These are phyloP conservation scores for Penicillium pancosmium DNA, from an alignment of 495 filamentous ascomycete genomes.

Conservation along the genomic window DNA sequence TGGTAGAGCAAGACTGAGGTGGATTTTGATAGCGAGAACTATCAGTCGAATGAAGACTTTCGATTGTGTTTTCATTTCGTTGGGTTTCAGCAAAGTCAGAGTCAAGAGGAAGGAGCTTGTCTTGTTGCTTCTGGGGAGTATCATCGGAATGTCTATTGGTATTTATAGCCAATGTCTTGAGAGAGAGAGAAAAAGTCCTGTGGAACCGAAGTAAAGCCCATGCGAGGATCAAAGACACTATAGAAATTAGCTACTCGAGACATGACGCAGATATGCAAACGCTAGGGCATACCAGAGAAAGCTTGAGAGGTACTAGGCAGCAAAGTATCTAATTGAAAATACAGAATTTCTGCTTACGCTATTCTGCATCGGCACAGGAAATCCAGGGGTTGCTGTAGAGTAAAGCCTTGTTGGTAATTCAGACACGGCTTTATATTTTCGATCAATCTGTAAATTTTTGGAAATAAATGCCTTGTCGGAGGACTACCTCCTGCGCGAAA, in stretches of 20 bases:
- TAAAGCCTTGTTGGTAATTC: too few species aligned
- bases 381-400: too few species aligned
- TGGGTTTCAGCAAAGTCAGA: neutral
- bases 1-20: neutral
- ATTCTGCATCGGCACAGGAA: neutral
- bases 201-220: neutral
- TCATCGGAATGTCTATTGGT: neutral
- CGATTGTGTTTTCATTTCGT: neutral
- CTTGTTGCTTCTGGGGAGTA: neutral
- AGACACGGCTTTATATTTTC: too few species aligned
- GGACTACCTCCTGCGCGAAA: too few species aligned
- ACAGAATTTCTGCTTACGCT: neutral
- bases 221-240: conserved; percentile 2
- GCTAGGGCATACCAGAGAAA: neutral
- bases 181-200: neutral
- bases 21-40: neutral
- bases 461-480: too few species aligned
- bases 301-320: conserved; percentile 6
- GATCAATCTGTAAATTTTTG: too few species aligned
- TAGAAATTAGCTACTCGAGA: neutral
- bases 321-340: conserved; percentile 3
- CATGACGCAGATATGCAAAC: conserved; percentile 1
- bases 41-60: neutral
- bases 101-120: neutral
- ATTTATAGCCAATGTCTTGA: neutral